Percentiles rank a stretch among this genome's conserved stretches.
Conservation (phyloP, 2,329 filamentous ascomycete species). For the Penicillium sp. region DNA sequence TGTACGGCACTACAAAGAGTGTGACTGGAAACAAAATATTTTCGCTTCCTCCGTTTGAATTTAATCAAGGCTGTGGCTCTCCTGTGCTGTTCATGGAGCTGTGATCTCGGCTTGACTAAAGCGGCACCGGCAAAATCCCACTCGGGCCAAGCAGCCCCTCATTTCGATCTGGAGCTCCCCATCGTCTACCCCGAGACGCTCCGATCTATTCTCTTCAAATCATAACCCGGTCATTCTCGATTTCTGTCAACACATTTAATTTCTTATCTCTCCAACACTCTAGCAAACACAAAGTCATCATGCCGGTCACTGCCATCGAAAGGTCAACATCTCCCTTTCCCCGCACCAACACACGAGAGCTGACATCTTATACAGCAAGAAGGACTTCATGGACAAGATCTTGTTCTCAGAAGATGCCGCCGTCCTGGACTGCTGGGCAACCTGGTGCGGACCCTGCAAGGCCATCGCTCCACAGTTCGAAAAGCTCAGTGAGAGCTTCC, state of each 20-base stretch:
- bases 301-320: background rate
- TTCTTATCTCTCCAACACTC: background rate
- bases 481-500: conserved; percentile 4
- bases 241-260: background rate
- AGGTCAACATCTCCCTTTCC: background rate
- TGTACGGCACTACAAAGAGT: too few species aligned
- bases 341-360: background rate
- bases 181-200: background rate
- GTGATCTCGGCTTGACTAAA: background rate
- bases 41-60: too few species aligned
- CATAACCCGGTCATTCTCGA: background rate
- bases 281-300: background rate
- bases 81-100: too few species aligned
- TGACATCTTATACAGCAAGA: background rate
- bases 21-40: too few species aligned
- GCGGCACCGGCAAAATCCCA: background rate
- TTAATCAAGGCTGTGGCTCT: too few species aligned
- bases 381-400: conserved; percentile 11
- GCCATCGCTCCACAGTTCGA: conserved; percentile 11
- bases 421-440: conserved; percentile 16
- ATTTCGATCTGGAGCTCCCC: background rate
- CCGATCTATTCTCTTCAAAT: background rate
- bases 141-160: background rate
- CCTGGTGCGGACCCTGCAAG: conserved; percentile 17
- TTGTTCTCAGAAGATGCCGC: background rate